A percentile compares a stretch with the other conserved stretches of the same genome.
These are phyloP conservation scores for Myxozyma udenii DNA, from an alignment of 805 yeast genomes.

Conservation along the genomic window DNA sequence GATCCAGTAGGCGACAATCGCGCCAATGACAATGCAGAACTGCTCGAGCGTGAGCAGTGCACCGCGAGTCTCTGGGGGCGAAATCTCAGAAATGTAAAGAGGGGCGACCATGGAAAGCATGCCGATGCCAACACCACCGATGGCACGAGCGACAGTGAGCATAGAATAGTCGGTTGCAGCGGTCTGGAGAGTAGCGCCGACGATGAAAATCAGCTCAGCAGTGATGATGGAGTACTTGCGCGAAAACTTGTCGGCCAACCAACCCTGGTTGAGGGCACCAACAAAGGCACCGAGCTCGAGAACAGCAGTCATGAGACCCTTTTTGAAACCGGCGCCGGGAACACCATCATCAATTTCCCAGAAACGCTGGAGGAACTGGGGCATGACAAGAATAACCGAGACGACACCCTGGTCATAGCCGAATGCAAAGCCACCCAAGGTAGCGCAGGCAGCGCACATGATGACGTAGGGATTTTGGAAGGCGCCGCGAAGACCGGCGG, in stretches of 20 bases:
- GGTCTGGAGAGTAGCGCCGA: constrained; percentile 27
- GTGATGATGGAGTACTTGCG: constrained; percentile 24
- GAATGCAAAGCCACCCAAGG: not conserved
- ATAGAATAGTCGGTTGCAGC: constrained; percentile 18
- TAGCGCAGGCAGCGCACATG: not conserved
- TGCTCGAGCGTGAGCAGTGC: constrained; percentile 34
- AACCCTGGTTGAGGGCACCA: constrained; percentile 11
- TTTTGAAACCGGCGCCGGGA: not conserved
- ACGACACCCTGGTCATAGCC: not conserved
- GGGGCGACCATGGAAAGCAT: constrained; percentile 52
- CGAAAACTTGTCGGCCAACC: constrained; percentile 18
- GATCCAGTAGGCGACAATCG: constrained; percentile 38
- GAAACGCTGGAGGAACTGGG: not conserved
- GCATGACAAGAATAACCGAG: not conserved
- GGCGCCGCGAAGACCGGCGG: constrained; percentile 6
- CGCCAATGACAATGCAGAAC: constrained; percentile 46
- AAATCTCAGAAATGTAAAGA: constrained; percentile 33
- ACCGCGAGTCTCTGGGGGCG: constrained; percentile 34
- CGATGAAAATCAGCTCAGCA: constrained; percentile 21
- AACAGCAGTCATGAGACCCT: constrained; percentile 14
- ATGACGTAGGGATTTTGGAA: not conserved
- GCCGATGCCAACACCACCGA: constrained; percentile 56
- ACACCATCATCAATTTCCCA: not conserved
- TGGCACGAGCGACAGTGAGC: constrained; percentile 50
- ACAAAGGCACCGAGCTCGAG: constrained; percentile 18